Evolutionary conservation across 2,329 filamentous ascomycete species (phyloP).

Genomic region (Erysiphe pulchra): DNA sequence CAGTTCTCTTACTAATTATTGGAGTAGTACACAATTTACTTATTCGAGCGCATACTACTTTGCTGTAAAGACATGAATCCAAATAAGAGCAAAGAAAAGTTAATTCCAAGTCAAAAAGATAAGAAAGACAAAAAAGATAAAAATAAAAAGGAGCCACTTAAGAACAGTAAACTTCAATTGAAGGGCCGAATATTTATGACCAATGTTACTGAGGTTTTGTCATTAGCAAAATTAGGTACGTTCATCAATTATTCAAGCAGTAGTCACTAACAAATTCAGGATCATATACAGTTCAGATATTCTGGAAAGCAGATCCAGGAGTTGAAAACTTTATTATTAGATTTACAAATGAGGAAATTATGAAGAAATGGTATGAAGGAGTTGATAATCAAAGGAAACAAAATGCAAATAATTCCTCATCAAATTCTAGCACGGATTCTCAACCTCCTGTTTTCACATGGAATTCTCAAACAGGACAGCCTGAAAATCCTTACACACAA

Average conservation of each 20-base stretch:
- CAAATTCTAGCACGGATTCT: conserved; percentile 18
- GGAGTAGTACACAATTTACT: conserved; percentile 75
- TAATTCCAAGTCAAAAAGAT: conserved; percentile 37
- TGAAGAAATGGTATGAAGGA: conserved; percentile 74
- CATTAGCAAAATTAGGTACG: conserved; percentile 64
- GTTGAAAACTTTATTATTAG: conserved; percentile 93
- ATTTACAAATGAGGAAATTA: conserved; percentile 70
- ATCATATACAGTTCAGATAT: conserved; percentile 87
- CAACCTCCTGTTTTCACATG: conserved; percentile 47
- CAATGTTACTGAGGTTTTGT: conserved; percentile 88
- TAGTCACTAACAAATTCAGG: conserved; percentile 21
- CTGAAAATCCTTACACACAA: conserved; percentile 63
- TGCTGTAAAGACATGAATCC: conserved; percentile 90
- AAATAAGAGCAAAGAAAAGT: conserved; percentile 55
- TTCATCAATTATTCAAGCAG: neutral
- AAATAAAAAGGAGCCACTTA: conserved; percentile 39
- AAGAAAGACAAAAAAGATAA: conserved; percentile 50
- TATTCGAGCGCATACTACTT: conserved; percentile 83
- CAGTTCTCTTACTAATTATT: neutral
- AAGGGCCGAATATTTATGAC: conserved; percentile 98
- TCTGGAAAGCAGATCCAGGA: conserved; percentile 91
- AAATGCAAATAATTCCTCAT: conserved; percentile 23
- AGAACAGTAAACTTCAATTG: conserved; percentile 58
- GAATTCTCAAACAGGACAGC: conserved; percentile 32
- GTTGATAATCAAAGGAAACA: conserved; percentile 53